Evolutionary conservation across 1,139 yeast genomes (phyloP).

Genomic region (Magnusiomyces sp.): DNA sequence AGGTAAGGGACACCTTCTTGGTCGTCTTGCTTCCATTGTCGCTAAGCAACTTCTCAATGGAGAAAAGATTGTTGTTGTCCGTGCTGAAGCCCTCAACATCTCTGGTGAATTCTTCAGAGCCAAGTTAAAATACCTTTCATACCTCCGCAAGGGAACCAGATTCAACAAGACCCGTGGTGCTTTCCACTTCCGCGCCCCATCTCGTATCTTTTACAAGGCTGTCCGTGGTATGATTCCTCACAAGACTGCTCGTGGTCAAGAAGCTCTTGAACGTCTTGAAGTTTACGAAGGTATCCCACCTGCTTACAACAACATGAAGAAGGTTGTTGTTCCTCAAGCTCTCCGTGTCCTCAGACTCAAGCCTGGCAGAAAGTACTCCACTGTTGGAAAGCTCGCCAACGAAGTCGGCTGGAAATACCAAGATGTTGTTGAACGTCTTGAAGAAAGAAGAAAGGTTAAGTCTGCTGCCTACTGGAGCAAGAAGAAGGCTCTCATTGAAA

Average conservation of each 20-base stretch:
- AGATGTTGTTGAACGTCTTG: conserved; percentile 93
- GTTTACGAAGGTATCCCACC: conserved; percentile 99
- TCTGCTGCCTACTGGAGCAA: conserved; percentile 98
- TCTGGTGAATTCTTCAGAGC: conserved; percentile 99
- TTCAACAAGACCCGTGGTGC: conserved; percentile 99
- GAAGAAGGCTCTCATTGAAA: conserved; percentile 94
- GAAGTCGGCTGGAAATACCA: conserved; percentile 99
- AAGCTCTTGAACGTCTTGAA: conserved; percentile 98
- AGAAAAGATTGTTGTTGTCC: conserved; percentile 94
- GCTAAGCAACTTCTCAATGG: conserved; percentile 98
- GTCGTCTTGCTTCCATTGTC: conserved; percentile 98
- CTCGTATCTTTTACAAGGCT: conserved; percentile 99
- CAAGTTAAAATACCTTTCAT: conserved; percentile 99
- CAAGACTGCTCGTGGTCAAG: conserved; percentile 99
- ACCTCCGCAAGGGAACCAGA: conserved; percentile 98
- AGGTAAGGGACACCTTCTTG: conserved; percentile 98
- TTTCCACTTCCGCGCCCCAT: conserved; percentile 99
- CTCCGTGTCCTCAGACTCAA: conserved; percentile 98
- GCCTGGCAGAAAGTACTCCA: conserved; percentile 99
- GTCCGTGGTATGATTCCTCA: conserved; percentile 99
- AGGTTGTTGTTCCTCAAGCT: conserved; percentile 99
- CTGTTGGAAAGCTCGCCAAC: conserved; percentile 91
- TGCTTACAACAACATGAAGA: conserved; percentile 99
- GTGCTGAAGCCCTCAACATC: conserved; percentile 97
- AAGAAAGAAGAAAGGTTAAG: conserved; percentile 99